phyloP scores from a whole-genome alignment of 2,329 filamentous ascomycete species.

The Berkeleyomyces rouxiae region DNA sequence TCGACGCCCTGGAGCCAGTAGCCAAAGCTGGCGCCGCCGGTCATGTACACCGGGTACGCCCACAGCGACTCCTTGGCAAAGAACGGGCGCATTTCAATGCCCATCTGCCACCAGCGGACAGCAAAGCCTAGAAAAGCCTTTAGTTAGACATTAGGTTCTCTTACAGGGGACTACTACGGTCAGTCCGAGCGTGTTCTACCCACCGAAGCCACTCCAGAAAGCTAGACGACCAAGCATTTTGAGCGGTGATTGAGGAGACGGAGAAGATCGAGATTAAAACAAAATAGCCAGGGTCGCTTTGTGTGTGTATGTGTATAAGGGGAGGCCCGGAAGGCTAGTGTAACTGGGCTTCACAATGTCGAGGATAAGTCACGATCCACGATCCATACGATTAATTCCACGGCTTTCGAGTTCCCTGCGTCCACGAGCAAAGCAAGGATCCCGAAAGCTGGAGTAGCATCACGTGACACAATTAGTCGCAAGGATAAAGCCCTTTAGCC shows the following conservation, averaged over 20 bases:
- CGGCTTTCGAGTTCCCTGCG: too few relatives aligned
- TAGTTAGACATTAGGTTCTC: background rate
- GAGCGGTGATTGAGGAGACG: constrained; percentile 15
- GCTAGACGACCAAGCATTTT: constrained; percentile 49
- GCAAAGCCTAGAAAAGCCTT: constrained; percentile 53
- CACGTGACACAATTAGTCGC: background rate
- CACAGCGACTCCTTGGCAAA: constrained; percentile 72
- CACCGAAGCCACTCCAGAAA: constrained; percentile 89
- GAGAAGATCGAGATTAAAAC: background rate
- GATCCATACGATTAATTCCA: too few relatives aligned
- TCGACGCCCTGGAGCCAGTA: constrained; percentile 94
- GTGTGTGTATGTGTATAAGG: background rate
- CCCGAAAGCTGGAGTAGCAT: background rate
- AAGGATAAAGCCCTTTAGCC: background rate
- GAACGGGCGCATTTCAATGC: constrained; percentile 94
- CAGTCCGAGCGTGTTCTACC: constrained; percentile 19
- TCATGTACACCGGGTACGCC: constrained; percentile 81
- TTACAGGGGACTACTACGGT: background rate
- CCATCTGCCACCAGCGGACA: constrained; percentile 88
- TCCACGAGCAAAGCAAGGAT: background rate
- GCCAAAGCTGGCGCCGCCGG: constrained; percentile 76
- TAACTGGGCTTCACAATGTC: too few relatives aligned
- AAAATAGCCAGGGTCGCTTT: too few relatives aligned
- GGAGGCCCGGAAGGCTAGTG: background rate
- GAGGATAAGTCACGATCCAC: too few relatives aligned